Base-by-base conservation (phyloP, 768 basidiomycete genomes). In the Podaxis sp. region DNA sequence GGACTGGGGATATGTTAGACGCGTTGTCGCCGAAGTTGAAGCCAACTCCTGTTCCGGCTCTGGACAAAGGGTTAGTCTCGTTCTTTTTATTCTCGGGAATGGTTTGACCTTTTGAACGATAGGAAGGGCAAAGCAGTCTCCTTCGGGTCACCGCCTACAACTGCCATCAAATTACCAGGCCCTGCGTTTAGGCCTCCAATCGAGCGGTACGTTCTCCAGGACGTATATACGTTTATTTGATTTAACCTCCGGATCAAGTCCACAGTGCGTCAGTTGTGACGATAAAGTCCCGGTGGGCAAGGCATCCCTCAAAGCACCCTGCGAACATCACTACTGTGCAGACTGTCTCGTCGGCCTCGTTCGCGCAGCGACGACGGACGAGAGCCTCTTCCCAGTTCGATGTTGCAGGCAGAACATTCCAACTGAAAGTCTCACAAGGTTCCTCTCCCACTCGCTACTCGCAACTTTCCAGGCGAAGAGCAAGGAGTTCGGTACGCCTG, bases 321-420 rank as follows among this genome's bases (percentile, higher is more conserved):
- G 69, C 49, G 58, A 61, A 2, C 67, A 70, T 48, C 37, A 65
- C 46, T 70, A 68, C 55, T 70, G 69, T 57, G 33, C 58, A 6
- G 64, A n/a, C n/a, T 70, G 69, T 30, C 15, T 70, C 30, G 56
- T 52, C 38, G 46, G 51, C 12, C 65, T 70, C 1, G 65, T 70
- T n/a, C 62, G 67, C n/a, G 66, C 67, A 6, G 68, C 62, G 36
- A 62, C 52, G 8, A 36, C 62, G 12, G 69, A 70, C 54, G 69
- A 70, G 56, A 54, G 63, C 24, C 64, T 70, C 7, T 66, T 67
- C 56, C 69, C 69, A 2, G 28, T 70, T 38, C 66, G 66, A 56
- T 70, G 67, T 50, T 70, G 69, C 66, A 62, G 63, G 59, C 65
- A 64, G 24, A 49, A 63, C n/a, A 64, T 70, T 15, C 50, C 64